Conservation (phyloP, 2,329 filamentous ascomycete species). For the Pyrenochaeta sp. region DNA sequence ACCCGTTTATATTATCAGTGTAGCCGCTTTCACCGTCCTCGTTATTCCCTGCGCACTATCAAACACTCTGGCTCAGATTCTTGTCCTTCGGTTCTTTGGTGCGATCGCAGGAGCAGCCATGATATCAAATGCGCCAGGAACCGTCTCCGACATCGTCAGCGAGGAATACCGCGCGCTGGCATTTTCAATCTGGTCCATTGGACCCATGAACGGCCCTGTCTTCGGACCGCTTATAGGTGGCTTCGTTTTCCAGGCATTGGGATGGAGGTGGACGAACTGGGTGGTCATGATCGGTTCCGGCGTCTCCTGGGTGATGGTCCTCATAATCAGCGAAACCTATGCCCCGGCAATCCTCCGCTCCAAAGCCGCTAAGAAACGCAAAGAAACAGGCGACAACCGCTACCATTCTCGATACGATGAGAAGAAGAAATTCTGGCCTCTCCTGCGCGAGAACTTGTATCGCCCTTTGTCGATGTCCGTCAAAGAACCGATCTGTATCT, state of each 20-base stretch:
- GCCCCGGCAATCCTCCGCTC: conserved; percentile 72
- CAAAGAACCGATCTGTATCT: conserved; percentile 86
- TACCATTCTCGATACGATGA: conserved; percentile 85
- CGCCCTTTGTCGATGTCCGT: conserved; percentile 79
- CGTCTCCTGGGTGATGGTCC: conserved; percentile 65
- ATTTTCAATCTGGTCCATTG: conserved; percentile 83
- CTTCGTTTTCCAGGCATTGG: conserved; percentile 77
- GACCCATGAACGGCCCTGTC: conserved; percentile 77
- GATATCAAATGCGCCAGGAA: conserved; percentile 83
- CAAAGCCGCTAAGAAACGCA: conserved; percentile 74
- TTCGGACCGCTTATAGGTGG: conserved; percentile 76
- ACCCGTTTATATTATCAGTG: conserved; percentile 71
- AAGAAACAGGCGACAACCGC: conserved; percentile 75
- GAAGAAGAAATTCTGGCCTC: conserved; percentile 66
- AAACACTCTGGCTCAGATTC: conserved; percentile 70
- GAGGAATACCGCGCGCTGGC: conserved; percentile 82
- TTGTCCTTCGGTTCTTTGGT: conserved; percentile 77
- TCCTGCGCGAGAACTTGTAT: conserved; percentile 78
- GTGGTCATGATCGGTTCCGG: conserved; percentile 68
- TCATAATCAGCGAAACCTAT: conserved; percentile 79
- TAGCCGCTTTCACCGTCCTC: conserved; percentile 70
- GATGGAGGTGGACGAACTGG: conserved; percentile 91
- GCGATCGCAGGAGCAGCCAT: conserved; percentile 79
- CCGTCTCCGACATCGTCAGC: conserved; percentile 80
- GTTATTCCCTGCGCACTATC: conserved; percentile 76